Conservation (phyloP, 2,329 filamentous ascomycete species). For the Rosellinia necatrix region DNA sequence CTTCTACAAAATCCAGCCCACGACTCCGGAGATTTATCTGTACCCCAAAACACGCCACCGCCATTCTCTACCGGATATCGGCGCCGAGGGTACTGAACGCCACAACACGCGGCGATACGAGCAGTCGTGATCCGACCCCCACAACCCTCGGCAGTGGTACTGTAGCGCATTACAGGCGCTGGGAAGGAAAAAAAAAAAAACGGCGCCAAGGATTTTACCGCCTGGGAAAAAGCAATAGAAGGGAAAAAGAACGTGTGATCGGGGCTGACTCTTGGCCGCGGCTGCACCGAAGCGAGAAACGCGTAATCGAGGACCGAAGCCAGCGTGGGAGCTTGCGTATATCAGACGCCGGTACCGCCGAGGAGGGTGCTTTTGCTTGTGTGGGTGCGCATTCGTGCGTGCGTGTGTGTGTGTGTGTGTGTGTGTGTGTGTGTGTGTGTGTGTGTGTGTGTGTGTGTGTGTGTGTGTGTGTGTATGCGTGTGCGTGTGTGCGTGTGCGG, state of each 20-base stretch:
- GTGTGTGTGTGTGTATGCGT: too few species aligned
- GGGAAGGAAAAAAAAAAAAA: too few species aligned
- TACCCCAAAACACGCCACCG: too few species aligned
- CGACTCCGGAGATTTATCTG: too few species aligned
- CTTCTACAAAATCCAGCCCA: too few species aligned
- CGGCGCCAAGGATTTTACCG: slow-evolving; percentile 8
- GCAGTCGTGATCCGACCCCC: slow-evolving; percentile 5
- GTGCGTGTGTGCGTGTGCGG: too few species aligned
- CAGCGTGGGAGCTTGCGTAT: slow-evolving; percentile 7
- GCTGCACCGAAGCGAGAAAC: not conserved
- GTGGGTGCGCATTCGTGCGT: not conserved
- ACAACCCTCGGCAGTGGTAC: not conserved
- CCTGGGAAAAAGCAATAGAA: not conserved
- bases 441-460: too few species aligned
- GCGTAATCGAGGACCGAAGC: slow-evolving; percentile 1
- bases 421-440: too few species aligned
- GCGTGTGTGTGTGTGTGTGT: too few species aligned
- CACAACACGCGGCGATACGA: slow-evolving; percentile 20
- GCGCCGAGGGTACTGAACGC: not conserved
- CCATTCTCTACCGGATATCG: too few species aligned
- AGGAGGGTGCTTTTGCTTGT: not conserved
- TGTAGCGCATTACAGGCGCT: not conserved
- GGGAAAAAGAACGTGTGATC: not conserved
- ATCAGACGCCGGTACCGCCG: not conserved
- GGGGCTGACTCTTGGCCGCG: slow-evolving; percentile 15